These are phyloP conservation scores for Ophiocordyceps polyrhachis-furcata DNA, from an alignment of 2,329 filamentous ascomycete species.

Conservation along the genomic window DNA sequence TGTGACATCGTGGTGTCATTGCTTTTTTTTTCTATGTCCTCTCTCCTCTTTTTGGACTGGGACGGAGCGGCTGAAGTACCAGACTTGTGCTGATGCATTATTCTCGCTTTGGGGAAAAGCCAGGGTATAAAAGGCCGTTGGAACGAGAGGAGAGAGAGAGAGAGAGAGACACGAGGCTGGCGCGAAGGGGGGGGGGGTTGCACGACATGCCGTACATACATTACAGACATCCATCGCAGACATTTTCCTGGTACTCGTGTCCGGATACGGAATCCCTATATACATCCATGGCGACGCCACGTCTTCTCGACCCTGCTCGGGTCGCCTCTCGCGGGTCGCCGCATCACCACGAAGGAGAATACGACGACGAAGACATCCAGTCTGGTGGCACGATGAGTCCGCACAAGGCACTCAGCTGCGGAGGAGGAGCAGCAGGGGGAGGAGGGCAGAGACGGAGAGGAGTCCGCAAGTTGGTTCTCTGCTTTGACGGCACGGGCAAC, in stretches of 20 bases:
- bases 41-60: too few species aligned
- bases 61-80: too few species aligned
- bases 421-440: not conserved
- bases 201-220: not conserved
- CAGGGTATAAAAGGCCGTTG: too few species aligned
- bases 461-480: conserved; percentile 33
- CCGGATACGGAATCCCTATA: not conserved
- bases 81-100: too few species aligned
- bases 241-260: too few species aligned
- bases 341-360: not conserved
- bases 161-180: too few species aligned
- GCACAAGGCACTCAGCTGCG: conserved; percentile 3
- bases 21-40: too few species aligned
- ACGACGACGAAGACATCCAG: not conserved
- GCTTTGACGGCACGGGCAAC: conserved; percentile 46
- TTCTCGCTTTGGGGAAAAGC: too few species aligned
- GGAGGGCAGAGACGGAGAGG: conserved; percentile 4
- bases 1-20: too few species aligned
- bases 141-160: too few species aligned
- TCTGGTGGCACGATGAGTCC: conserved; percentile 2
- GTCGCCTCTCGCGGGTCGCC: not conserved
- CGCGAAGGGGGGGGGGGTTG: not conserved
- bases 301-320: conserved; percentile 4
- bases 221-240: not conserved
- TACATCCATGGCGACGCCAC: conserved; percentile 1